Base-by-base conservation (phyloP, 1,139 yeast species). In the Lodderomyces oxycetoniae region DNA sequence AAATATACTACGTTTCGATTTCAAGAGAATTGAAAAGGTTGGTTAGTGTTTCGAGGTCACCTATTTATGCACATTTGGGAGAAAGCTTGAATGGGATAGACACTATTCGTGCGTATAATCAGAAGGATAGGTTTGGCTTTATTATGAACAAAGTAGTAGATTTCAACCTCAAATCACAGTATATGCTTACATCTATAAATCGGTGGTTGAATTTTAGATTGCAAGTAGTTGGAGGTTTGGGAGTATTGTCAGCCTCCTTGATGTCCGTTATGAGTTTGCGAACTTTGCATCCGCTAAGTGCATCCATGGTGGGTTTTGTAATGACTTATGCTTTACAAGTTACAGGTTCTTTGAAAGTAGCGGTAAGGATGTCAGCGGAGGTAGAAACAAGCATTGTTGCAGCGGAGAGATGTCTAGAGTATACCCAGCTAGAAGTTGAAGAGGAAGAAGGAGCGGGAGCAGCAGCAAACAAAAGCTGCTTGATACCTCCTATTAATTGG, bases 1-100 rank as follows among this genome's bases (percentile, higher is more conserved):
- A 63, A 32, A 43, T 47, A 28, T 49, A 48, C 34, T 61, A 52
- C 34, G 55, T 60, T 33, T 53, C 64, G 4, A 50, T 63, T 14
- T 52, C 63, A 4, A 47, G 67, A 45, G 65, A 61, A 34, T 49
- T 61, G 33, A 59, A 56, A 37, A 47, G 67, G 38, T 47, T 61
- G 31, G 50, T 46, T 30, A 55, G 60, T 17, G 50, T 56, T 3
- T 49, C 49, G 29, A 52, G 57, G 40, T 73, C 80, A 31, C 86
- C 86, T 6, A 75, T 79, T 13, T 76, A 69, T 61, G 79, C 84
- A 0, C 79, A 77, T 44, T 58, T 79, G 31, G 79, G 78, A 39
- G 86, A 79, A 49, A 73, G 79, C 16, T 57, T 79, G 28, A 62
- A 63, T 27, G 87, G 87, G 1, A 66, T 74, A 32, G 78, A 74